Evolutionary conservation across 2,329 filamentous ascomycete species (phyloP).

Genomic region (Epicoccum sorghinum): DNA sequence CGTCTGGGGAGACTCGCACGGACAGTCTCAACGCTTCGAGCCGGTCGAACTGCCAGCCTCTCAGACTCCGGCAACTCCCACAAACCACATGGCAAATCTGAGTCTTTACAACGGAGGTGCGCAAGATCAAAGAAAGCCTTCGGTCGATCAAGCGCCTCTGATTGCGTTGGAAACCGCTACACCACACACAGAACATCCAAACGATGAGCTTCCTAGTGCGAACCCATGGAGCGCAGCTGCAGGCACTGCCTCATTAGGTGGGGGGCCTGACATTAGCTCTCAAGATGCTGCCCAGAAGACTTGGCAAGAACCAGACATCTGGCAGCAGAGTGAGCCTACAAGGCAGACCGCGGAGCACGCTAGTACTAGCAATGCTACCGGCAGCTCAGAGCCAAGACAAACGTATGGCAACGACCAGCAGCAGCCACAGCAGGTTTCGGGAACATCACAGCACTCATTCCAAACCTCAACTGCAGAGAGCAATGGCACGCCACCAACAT

Average conservation of each 20-base stretch:
- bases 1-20: slow-evolving; percentile 46
- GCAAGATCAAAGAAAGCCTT: slow-evolving; percentile 31
- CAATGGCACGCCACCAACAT: not conserved
- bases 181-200: slow-evolving; percentile 29
- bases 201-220: slow-evolving; percentile 30
- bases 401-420: not conserved
- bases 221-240: slow-evolving; percentile 39
- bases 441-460: not conserved
- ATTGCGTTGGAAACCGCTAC: slow-evolving; percentile 20
- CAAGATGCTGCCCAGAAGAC: slow-evolving; percentile 18
- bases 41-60: slow-evolving; percentile 52
- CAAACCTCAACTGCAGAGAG: not conserved
- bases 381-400: slow-evolving; percentile 15
- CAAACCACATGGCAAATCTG: slow-evolving; percentile 48
- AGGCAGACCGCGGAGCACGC: slow-evolving; percentile 28
- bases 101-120: slow-evolving; percentile 36
- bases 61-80: slow-evolving; percentile 47
- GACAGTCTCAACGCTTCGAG: slow-evolving; percentile 34
- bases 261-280: not conserved
- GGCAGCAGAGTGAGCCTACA: slow-evolving; percentile 32
- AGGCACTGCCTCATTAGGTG: slow-evolving; percentile 28
- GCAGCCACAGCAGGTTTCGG: slow-evolving; percentile 1
- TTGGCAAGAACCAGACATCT: slow-evolving; percentile 43
- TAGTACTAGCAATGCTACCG: slow-evolving; percentile 25
- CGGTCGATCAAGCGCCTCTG: slow-evolving; percentile 25